Evolutionary conservation across 331 rosid species (phyloP).

Genomic region (Phaseolus coccineus): DNA sequence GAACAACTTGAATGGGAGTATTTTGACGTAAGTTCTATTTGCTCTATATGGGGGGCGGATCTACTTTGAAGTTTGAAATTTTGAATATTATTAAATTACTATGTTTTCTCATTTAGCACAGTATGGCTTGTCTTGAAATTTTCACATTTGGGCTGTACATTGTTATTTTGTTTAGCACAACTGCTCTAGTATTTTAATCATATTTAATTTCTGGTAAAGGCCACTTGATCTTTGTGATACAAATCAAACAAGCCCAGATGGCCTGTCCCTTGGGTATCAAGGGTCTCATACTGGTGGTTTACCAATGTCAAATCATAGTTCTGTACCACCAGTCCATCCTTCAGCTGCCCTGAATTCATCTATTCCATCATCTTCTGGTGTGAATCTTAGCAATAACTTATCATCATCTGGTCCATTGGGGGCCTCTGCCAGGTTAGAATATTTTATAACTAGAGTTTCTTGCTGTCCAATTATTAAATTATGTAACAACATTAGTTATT

Average conservation of each 20-base stretch:
- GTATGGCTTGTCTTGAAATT: slow-evolving; percentile 23
- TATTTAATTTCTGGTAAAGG: slow-evolving; percentile 65
- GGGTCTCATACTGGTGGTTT: slow-evolving; percentile 76
- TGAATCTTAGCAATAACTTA: slow-evolving; percentile 68
- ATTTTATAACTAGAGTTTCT: slow-evolving; percentile 31
- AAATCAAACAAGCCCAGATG: slow-evolving; percentile 71
- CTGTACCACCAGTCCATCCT: slow-evolving; percentile 66
- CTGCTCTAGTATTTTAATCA: slow-evolving; percentile 28
- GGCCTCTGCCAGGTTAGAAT: slow-evolving; percentile 67
- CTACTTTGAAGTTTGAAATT: neutral
- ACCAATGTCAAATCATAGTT: slow-evolving; percentile 77
- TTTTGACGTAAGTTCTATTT: slow-evolving; percentile 78
- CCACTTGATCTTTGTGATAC: slow-evolving; percentile 95
- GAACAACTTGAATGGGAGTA: slow-evolving; percentile 72
- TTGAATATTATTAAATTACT: slow-evolving; percentile 6
- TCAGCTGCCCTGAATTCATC: slow-evolving; percentile 73
- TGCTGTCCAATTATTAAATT: slow-evolving; percentile 3
- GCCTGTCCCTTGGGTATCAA: slow-evolving; percentile 70
- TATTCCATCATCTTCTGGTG: slow-evolving; percentile 73
- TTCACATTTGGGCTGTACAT: slow-evolving; percentile 30
- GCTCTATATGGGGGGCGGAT: neutral
- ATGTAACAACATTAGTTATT: neutral
- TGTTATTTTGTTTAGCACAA: slow-evolving; percentile 19
- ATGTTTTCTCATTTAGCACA: slow-evolving; percentile 10
- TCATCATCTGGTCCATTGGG: slow-evolving; percentile 68